Evolutionary conservation across 805 yeast genomes (phyloP).

Genomic region (Suhomyces sp.): DNA sequence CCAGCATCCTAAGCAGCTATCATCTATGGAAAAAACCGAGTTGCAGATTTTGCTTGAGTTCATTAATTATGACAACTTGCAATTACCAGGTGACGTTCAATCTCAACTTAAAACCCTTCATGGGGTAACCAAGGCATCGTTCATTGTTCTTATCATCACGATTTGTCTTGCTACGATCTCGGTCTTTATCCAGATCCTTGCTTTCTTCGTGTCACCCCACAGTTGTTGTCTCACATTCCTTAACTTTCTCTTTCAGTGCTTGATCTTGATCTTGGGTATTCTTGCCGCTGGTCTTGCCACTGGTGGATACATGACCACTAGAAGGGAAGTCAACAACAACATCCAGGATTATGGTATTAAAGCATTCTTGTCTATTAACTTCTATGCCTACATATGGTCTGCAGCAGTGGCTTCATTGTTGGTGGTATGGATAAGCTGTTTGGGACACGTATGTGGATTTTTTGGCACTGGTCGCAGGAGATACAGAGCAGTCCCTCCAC

Average conservation of each 20-base stretch:
- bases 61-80: constrained; percentile 30
- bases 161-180: constrained; percentile 42
- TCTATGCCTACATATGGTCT: constrained; percentile 65
- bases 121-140: constrained; percentile 54
- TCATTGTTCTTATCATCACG: constrained; percentile 34
- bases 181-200: constrained; percentile 47
- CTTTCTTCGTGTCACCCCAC: constrained; percentile 40
- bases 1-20: constrained; percentile 14
- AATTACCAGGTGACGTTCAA: constrained; percentile 54
- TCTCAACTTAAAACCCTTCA: constrained; percentile 45
- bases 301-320: constrained; percentile 53
- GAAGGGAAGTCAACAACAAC: constrained; percentile 50
- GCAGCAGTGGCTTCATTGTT: constrained; percentile 43
- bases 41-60: constrained; percentile 20
- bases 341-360: constrained; percentile 50
- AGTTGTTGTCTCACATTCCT: constrained; percentile 46
- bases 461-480: constrained; percentile 30
- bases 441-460: constrained; percentile 44
- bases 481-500: constrained; percentile 18
- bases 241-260: constrained; percentile 41
- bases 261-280: constrained; percentile 45
- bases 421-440: constrained; percentile 27
- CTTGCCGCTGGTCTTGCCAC: constrained; percentile 58
- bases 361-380: constrained; percentile 48
- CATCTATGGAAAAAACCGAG: constrained; percentile 14